Base-by-base conservation (phyloP, 176 grass and related monocot genomes). In the Thinopyrum elongatum region DNA sequence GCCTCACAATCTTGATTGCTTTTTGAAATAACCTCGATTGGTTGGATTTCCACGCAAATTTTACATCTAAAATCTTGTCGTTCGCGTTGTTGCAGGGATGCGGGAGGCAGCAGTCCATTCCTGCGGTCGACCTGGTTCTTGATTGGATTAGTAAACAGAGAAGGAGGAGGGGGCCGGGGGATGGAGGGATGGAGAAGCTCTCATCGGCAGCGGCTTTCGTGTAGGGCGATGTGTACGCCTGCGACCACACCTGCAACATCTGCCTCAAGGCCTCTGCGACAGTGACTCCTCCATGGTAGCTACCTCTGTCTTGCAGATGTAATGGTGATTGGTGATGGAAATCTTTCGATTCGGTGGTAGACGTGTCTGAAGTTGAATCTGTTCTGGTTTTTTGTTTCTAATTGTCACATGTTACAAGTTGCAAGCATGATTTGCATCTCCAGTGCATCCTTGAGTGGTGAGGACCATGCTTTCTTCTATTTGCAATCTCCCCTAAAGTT, bases 401-500 rank as follows among this genome's bases (percentile, higher is more conserved):
- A 36, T 36, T 36, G 7, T 36, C 35, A 36, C 35, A 36, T 6
- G 35, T 7, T 36, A 95, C 96, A 12, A 87, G 79, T 69, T 98
- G 92, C 93, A 95, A 89, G 81, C 93, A 98, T 58, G 90, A 95
- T 66, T 95, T 84, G 73, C 96, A 98, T 86, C 91, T 98, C 27
- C 92, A 95, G 39, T 98, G 96, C 78, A 92, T 98, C 89, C 89
- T 98, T 81, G 96, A 94, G 88, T 98, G 96, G 96, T 98, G 94
- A 69, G 70, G 38, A 46, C 70, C 70, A 25, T 73, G 22, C 10
- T 44, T 73, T 73, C 69, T 17, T 51, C 4, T 34, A 3, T 36
- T 36, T 36, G 35, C 6, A 39, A 39, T 39, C 10, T 39, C 1
- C 38, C 38, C 7, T 39, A 1, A 39, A 39, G 38, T 39, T 39